A percentile compares a stretch with the other conserved stretches of the same genome.
Evolutionary conservation across 306 rosid genomes (phyloP).

Genomic region (Quercus agrifolia): DNA sequence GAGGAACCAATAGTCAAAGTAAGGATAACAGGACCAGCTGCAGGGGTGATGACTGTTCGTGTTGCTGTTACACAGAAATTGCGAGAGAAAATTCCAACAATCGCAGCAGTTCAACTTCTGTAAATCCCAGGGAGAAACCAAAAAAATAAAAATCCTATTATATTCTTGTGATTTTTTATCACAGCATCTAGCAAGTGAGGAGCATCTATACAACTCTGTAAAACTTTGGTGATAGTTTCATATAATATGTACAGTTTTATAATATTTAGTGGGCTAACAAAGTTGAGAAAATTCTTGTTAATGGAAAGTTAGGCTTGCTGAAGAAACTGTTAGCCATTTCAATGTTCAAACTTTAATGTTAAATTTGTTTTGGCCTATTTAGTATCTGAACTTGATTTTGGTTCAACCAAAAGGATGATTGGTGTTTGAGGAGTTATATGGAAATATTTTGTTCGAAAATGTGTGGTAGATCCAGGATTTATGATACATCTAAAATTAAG

Average conservation of each 20-base stretch:
- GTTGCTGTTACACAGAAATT: slow-evolving; percentile 94
- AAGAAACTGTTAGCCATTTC: too few relatives aligned
- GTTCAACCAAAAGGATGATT: too few relatives aligned
- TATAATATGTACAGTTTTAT: not conserved
- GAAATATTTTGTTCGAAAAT: too few relatives aligned
- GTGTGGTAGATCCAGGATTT: too few relatives aligned
- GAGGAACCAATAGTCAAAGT: slow-evolving; percentile 84
- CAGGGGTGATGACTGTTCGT: slow-evolving; percentile 88
- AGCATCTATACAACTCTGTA: not conserved
- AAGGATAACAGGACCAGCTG: slow-evolving; percentile 65
- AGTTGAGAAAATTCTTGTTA: not conserved
- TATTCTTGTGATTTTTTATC: slow-evolving; percentile 24
- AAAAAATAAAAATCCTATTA: slow-evolving; percentile 1
- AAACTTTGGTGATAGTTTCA: not conserved
- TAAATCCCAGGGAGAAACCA: slow-evolving; percentile 23
- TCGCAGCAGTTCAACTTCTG: slow-evolving; percentile 83
- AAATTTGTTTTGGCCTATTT: too few relatives aligned
- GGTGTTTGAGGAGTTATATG: too few relatives aligned
- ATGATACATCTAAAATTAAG: not conserved
- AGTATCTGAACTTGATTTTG: too few relatives aligned
- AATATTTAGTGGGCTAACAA: not conserved
- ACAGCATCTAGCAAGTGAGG: slow-evolving; percentile 5
- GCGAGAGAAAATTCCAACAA: slow-evolving; percentile 85
- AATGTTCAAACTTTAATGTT: too few relatives aligned
- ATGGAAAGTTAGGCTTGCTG: not conserved